These are phyloP conservation scores for Dryadomyces quercus-mongolicae DNA, from an alignment of 2,329 filamentous ascomycete genomes.

Conservation along the genomic window DNA sequence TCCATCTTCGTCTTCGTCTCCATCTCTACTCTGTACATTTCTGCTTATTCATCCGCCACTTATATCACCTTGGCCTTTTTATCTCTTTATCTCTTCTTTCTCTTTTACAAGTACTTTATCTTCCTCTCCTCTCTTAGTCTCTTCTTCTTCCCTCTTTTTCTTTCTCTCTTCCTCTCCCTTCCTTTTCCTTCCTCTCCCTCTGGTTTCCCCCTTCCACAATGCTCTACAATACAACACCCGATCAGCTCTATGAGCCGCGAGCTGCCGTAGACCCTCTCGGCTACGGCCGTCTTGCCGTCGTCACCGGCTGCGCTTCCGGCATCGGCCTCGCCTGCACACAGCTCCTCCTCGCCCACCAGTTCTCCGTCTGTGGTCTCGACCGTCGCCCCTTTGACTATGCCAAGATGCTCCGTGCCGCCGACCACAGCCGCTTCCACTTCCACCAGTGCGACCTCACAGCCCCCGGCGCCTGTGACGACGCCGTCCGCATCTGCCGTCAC, in stretches of 20 bases:
- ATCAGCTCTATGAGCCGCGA: slow-evolving; percentile 15
- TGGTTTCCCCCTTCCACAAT: slow-evolving; percentile 5
- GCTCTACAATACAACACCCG: slow-evolving; percentile 16
- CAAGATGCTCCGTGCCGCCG: slow-evolving; percentile 9
- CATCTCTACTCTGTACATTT: too few species aligned
- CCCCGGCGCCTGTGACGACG: slow-evolving; percentile 19
- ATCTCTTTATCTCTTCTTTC: too few species aligned
- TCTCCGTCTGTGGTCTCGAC: slow-evolving; percentile 11
- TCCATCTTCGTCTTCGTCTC: too few species aligned
- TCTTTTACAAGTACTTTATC: too few species aligned
- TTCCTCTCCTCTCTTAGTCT: too few species aligned
- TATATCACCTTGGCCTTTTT: too few species aligned
- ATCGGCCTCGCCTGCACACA: slow-evolving; percentile 34
- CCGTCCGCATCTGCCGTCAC: slow-evolving; percentile 18
- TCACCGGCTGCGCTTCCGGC: slow-evolving; percentile 33
- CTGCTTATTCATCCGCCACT: too few species aligned
- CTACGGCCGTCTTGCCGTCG: slow-evolving; percentile 27
- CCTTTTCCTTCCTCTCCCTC: background rate
- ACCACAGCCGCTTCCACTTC: slow-evolving; percentile 27
- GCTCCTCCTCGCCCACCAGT: slow-evolving; percentile 25
- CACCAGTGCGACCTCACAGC: slow-evolving; percentile 19
- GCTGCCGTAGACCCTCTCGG: slow-evolving; percentile 14
- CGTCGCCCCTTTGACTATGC: slow-evolving; percentile 19
- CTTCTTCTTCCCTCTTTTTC: background rate
- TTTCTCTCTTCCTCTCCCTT: background rate